phyloP scores from a whole-genome alignment of 148 eudicot genomes.

The Drosera capensis region DNA sequence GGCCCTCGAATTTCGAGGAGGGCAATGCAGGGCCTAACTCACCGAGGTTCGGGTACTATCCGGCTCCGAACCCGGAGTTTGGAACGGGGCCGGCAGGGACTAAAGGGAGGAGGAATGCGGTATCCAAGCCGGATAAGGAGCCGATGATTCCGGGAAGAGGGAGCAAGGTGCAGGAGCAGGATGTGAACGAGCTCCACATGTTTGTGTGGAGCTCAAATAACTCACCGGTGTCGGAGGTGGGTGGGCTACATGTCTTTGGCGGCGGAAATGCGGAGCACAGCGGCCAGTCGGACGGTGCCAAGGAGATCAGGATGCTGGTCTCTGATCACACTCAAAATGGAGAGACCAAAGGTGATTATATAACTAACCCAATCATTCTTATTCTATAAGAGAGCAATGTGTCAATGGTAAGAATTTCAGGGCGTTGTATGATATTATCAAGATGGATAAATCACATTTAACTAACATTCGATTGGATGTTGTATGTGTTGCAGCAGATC shows the following conservation, averaged over 20 bases:
- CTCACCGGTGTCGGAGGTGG: conserved; percentile 73
- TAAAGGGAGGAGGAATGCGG: conserved; percentile 1
- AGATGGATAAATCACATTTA: neutral
- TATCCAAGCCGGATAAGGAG: neutral
- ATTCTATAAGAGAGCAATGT: neutral
- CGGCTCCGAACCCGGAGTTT: conserved; percentile 57
- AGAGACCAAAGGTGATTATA: conserved; percentile 50
- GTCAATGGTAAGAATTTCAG: neutral
- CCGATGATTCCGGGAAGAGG: neutral
- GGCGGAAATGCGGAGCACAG: conserved; percentile 58
- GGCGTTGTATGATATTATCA: neutral
- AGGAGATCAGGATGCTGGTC: conserved; percentile 89
- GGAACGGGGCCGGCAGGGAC: conserved; percentile 8
- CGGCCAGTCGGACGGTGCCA: conserved; percentile 79
- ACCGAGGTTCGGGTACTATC: conserved; percentile 47
- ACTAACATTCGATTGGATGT: neutral
- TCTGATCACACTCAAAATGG: conserved; percentile 64
- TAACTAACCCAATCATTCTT: neutral
- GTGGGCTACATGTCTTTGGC: conserved; percentile 77
- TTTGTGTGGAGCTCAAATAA: conserved; percentile 92
- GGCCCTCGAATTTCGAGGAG: conserved; percentile 78
- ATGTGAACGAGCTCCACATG: conserved; percentile 90
- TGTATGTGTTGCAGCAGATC: conserved; percentile 10
- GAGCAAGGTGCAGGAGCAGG: conserved; percentile 15
- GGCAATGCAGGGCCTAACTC: conserved; percentile 32